Evolutionary conservation across 2,329 filamentous ascomycete genomes (phyloP).

Genomic region (Xylariales sp.): DNA sequence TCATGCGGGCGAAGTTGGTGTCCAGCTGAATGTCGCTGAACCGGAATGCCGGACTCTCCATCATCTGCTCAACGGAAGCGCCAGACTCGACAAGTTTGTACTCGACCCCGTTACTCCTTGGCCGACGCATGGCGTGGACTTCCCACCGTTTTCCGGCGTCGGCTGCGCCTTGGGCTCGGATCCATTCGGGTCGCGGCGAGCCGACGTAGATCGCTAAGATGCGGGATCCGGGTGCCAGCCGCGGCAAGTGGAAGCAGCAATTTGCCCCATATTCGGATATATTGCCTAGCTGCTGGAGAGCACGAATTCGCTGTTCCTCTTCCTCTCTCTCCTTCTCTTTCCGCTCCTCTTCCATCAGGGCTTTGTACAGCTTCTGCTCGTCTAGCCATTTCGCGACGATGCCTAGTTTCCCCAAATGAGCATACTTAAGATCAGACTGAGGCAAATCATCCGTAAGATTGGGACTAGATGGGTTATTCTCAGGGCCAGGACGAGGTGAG

Average conservation of each 20-base stretch:
- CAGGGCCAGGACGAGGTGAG: too few species aligned
- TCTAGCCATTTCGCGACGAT: background rate
- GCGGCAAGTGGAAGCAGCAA: conserved; percentile 1
- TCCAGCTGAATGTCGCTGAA: conserved; percentile 16
- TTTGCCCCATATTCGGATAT: conserved; percentile 5
- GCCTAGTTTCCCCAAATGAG: background rate
- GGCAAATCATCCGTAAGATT: too few species aligned
- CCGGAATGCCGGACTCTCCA: background rate
- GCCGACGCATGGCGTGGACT: conserved; percentile 8
- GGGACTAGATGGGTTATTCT: too few species aligned
- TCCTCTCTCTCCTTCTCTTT: background rate
- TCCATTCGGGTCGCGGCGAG: background rate
- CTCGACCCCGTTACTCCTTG: background rate
- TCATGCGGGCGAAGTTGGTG: conserved; percentile 16
- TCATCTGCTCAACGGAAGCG: background rate
- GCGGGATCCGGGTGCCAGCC: conserved; percentile 8
- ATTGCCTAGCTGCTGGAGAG: background rate
- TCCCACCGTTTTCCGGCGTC: background rate
- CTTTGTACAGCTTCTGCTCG: too few species aligned
- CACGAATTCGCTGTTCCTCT: background rate
- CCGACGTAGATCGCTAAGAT: conserved; percentile 15
- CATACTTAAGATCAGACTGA: too few species aligned
- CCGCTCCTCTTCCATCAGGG: background rate
- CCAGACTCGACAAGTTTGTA: background rate
- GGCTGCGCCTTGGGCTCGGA: background rate